Evolutionary conservation across 345 rosid genomes (phyloP).

Genomic region (Camelina neglecta): DNA sequence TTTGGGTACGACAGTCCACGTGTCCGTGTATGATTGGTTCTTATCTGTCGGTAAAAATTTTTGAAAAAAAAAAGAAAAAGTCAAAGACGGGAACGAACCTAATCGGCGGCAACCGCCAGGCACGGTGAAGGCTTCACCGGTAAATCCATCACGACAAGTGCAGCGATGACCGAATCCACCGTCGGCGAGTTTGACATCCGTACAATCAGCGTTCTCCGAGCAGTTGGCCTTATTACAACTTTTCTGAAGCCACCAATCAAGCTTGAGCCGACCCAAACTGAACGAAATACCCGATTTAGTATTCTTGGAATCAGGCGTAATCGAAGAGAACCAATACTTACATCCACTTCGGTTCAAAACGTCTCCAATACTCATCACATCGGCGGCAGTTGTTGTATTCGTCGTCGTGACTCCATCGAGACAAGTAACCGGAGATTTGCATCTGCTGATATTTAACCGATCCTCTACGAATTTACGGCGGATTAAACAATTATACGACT

Average conservation of each 20-base stretch:
- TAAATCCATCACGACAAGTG: conserved; percentile 52
- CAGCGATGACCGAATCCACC: conserved; percentile 53
- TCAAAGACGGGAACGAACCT: conserved; percentile 51
- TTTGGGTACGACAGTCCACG: background rate
- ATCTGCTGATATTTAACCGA: conserved; percentile 2
- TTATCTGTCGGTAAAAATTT: background rate
- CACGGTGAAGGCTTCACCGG: conserved; percentile 58
- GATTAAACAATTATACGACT: conserved; percentile 41
- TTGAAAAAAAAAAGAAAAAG: background rate
- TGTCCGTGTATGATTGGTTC: background rate
- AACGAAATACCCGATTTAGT: conserved; percentile 38
- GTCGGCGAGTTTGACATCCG: conserved; percentile 13
- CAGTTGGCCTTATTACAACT: conserved; percentile 46
- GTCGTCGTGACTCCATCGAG: conserved; percentile 21
- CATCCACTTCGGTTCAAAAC: conserved; percentile 41
- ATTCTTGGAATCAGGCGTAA: conserved; percentile 12
- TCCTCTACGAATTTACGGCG: conserved; percentile 26
- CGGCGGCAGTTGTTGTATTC: background rate
- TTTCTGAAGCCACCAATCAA: conserved; percentile 72
- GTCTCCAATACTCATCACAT: conserved; percentile 1
- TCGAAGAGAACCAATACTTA: conserved; percentile 56
- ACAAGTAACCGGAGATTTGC: conserved; percentile 45
- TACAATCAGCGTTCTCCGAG: conserved; percentile 51
- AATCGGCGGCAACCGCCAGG: conserved; percentile 63
- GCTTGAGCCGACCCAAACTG: conserved; percentile 51